Evolutionary conservation across 2,329 filamentous ascomycete species (phyloP).

Genomic region (Trichoderma endophyticum): DNA sequence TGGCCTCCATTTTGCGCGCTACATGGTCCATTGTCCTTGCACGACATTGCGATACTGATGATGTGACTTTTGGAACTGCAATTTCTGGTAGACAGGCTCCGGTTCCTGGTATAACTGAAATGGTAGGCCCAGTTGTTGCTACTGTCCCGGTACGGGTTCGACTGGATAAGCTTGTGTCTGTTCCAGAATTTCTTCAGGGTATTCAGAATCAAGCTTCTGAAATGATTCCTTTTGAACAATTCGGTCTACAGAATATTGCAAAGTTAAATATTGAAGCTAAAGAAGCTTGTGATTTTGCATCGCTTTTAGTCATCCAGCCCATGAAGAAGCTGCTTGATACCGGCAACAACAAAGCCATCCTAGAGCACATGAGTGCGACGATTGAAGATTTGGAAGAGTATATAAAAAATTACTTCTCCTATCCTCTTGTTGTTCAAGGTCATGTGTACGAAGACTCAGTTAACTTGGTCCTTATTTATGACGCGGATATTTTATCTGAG

Average conservation of each 20-base stretch:
- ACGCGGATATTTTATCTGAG: neutral
- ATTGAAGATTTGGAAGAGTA: neutral
- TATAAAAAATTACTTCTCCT: conserved; percentile 7
- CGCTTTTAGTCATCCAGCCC: conserved; percentile 23
- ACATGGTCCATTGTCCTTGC: conserved; percentile 8
- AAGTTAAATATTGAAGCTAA: conserved; percentile 20
- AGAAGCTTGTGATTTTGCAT: conserved; percentile 24
- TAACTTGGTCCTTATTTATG: conserved; percentile 9
- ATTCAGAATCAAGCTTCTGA: conserved; percentile 21
- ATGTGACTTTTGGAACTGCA: conserved; percentile 23
- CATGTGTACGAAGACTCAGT: neutral
- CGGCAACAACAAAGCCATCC: neutral
- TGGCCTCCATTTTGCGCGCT: conserved; percentile 22
- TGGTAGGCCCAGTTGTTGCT: conserved; percentile 24
- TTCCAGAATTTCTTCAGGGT: conserved; percentile 8
- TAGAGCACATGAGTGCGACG: neutral
- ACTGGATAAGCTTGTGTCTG: neutral
- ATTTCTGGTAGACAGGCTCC: conserved; percentile 24
- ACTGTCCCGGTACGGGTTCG: conserved; percentile 20
- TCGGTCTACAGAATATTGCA: conserved; percentile 26
- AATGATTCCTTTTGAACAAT: conserved; percentile 25
- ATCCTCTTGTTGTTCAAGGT: conserved; percentile 13
- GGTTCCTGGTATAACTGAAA: conserved; percentile 24
- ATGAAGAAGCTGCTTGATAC: conserved; percentile 6
- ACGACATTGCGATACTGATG: conserved; percentile 20